A percentile compares a stretch with the other conserved stretches of the same genome.
phyloP scores from a whole-genome alignment of 768 basidiomycete genomes.

The Exidia glandulosa region DNA sequence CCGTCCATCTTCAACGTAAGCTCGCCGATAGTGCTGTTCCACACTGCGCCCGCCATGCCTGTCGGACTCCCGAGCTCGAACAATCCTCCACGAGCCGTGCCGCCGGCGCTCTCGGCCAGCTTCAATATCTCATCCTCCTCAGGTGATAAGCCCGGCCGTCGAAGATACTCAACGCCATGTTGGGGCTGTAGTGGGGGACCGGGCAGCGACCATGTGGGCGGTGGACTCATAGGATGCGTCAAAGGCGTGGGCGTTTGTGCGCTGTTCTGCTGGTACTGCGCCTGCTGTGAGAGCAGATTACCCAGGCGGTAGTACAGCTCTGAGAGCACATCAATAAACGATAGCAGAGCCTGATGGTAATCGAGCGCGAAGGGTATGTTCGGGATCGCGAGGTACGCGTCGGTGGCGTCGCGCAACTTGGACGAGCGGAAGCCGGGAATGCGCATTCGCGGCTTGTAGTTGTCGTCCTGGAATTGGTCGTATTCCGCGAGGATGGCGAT shows the following conservation, averaged over 20 bases:
- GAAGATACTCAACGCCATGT: not conserved
- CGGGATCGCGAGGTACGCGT: constrained; percentile 57
- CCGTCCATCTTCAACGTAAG: constrained; percentile 70
- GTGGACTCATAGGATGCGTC: not conserved
- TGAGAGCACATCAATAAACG: constrained; percentile 79
- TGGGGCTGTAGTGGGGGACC: not conserved
- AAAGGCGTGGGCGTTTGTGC: not conserved
- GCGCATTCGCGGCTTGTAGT: constrained; percentile 34
- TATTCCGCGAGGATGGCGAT: constrained; percentile 64
- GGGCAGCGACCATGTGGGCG: not conserved
- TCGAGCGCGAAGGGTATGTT: constrained; percentile 87
- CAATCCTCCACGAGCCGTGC: not conserved
- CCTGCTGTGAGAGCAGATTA: not conserved
- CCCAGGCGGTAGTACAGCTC: constrained; percentile 74
- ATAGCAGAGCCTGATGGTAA: constrained; percentile 81
- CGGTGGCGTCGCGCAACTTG: not conserved
- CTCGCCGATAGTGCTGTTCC: constrained; percentile 57
- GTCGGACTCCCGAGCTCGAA: not conserved
- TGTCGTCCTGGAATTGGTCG: constrained; percentile 67
- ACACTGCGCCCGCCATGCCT: constrained; percentile 23
- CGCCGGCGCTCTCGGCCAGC: not conserved
- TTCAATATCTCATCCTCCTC: not conserved
- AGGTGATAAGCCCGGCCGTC: not conserved
- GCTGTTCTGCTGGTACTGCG: not conserved
- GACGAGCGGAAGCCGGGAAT: not conserved